These are phyloP conservation scores for Globisporangium okanoganense DNA, from an alignment of 352 stramenopile genomes.

Conservation along the genomic window DNA sequence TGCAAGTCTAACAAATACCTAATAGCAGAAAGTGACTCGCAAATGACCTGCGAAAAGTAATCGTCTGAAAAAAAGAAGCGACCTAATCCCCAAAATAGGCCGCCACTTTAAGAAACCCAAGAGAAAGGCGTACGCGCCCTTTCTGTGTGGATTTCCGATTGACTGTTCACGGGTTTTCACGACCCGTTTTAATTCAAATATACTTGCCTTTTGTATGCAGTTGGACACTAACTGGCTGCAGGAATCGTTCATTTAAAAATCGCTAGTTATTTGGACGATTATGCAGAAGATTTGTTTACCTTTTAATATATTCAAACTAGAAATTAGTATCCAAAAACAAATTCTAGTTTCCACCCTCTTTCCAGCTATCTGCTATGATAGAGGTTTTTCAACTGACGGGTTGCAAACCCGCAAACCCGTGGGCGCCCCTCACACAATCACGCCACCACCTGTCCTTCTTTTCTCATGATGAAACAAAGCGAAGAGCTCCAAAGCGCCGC, in stretches of 20 bases:
- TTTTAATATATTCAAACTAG: not conserved
- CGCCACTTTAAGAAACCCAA: not conserved
- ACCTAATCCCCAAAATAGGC: not conserved
- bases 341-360: not conserved
- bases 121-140: not conserved
- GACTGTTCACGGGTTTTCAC: not conserved
- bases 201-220: no score
- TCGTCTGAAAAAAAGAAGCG: not conserved
- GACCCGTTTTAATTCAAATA: no score
- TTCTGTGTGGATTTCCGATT: slow-evolving; percentile 1
- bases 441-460: not conserved
- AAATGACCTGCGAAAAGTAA: not conserved
- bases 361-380: no score
- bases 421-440: not conserved
- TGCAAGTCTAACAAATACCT: not conserved
- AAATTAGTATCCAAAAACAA: no score
- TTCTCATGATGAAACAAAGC: slow-evolving; percentile 5
- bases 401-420: not conserved
- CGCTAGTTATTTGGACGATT: no score
- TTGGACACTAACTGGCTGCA: no score
- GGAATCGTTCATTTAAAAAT: no score
- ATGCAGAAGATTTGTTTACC: no score
- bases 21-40: not conserved
- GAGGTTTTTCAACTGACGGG: no score
- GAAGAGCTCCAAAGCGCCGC: slow-evolving; percentile 1